A percentile compares a stretch with the other conserved stretches of the same genome.
These are phyloP conservation scores for Aspergillus sp. DNA, from an alignment of 2,329 filamentous ascomycete genomes.

Conservation along the genomic window DNA sequence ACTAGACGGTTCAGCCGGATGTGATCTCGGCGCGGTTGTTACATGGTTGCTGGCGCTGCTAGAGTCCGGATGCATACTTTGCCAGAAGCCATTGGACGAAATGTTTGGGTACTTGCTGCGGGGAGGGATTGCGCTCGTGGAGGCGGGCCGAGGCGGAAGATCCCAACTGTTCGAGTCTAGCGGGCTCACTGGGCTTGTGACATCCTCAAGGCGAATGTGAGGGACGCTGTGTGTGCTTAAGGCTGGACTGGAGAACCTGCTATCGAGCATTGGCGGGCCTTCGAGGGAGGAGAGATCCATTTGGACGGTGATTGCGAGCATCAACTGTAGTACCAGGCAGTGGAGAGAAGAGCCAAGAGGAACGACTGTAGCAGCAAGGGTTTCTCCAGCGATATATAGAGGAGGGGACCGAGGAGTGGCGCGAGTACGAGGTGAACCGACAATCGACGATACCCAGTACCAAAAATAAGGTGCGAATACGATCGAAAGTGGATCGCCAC, in stretches of 20 bases:
- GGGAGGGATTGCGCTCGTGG: constrained; percentile 18
- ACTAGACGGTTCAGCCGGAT: neutral
- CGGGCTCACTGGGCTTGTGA: constrained; percentile 15
- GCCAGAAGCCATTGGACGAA: constrained; percentile 5
- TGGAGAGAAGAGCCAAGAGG: neutral
- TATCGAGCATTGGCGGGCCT: constrained; percentile 36
- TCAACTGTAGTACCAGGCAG: neutral
- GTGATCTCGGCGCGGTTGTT: neutral
- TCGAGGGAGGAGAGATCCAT: constrained; percentile 44
- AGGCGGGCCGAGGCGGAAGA: constrained; percentile 24
- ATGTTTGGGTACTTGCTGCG: constrained; percentile 10
- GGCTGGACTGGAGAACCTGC: constrained; percentile 20
- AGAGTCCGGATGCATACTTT: constrained; percentile 1
- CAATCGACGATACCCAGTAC: constrained; percentile 6
- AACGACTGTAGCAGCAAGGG: neutral
- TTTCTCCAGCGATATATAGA: neutral
- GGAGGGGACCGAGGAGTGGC: neutral
- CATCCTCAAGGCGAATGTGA: constrained; percentile 18
- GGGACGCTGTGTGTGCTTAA: constrained; percentile 9
- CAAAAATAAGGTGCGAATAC: constrained; percentile 26
- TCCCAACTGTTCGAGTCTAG: constrained; percentile 5
- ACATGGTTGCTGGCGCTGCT: neutral
- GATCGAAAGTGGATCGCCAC: constrained; percentile 20
- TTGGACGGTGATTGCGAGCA: constrained; percentile 1
- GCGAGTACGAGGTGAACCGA: constrained; percentile 19